Conservation (phyloP, 2,329 filamentous ascomycete genomes). For the Colletotrichum tamarilloi region DNA sequence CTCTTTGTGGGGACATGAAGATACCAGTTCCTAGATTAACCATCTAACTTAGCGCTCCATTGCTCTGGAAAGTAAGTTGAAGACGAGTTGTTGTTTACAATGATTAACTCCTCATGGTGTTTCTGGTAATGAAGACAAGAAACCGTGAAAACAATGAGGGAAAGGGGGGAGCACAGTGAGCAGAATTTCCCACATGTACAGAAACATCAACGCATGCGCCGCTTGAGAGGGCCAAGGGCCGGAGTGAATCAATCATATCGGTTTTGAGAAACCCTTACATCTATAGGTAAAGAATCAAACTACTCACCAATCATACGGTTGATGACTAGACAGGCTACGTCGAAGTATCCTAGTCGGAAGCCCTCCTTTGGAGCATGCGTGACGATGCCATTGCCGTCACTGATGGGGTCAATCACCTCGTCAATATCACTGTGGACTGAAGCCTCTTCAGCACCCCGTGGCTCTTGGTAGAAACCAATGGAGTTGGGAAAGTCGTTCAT, state of each 20-base stretch:
- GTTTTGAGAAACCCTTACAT: no score
- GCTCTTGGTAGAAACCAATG: slow-evolving; percentile 29
- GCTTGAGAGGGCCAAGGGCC: neutral
- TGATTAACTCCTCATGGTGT: neutral
- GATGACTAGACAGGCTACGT: slow-evolving; percentile 48
- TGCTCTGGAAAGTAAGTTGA: neutral
- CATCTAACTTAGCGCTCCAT: neutral
- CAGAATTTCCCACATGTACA: neutral
- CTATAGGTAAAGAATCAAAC: neutral
- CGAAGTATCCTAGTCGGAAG: slow-evolving; percentile 49
- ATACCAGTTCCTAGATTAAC: slow-evolving; percentile 47
- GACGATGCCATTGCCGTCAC: slow-evolving; percentile 40
- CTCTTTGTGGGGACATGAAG: slow-evolving; percentile 47
- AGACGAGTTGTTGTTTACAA: no score
- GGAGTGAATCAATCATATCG: neutral
- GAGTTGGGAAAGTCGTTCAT: slow-evolving; percentile 45
- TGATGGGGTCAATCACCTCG: slow-evolving; percentile 24
- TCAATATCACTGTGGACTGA: slow-evolving; percentile 39
- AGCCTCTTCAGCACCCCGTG: slow-evolving; percentile 2
- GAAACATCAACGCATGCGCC: neutral
- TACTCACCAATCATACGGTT: slow-evolving; percentile 51
- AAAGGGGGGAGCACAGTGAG: neutral
- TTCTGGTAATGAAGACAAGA: neutral
- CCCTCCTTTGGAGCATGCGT: slow-evolving; percentile 47
- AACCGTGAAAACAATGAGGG: no score